Conservation (phyloP, 1,284 basidiomycete species). For the Exobasidium cylindrosporum region DNA sequence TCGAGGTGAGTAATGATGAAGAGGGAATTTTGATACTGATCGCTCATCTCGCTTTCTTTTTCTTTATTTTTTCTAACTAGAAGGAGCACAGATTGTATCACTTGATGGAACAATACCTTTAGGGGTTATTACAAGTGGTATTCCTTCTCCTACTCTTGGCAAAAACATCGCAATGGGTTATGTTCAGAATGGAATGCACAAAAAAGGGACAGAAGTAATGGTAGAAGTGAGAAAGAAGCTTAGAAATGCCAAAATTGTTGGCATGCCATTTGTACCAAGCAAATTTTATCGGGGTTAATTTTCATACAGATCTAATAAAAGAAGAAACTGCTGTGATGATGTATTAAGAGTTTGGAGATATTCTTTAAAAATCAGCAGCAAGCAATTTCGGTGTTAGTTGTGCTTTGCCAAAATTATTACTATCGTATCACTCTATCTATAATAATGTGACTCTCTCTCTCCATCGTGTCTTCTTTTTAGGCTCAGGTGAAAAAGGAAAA, state of each 20-base stretch:
- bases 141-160: conserved; percentile 84
- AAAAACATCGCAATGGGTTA: conserved; percentile 98
- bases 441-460: too few species aligned
- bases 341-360: too few species aligned
- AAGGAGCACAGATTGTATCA: conserved; percentile 75
- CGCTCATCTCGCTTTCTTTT: background rate
- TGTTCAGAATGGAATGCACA: conserved; percentile 73
- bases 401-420: too few species aligned
- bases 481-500: too few species aligned
- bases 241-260: conserved; percentile 67
- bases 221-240: conserved; percentile 76
- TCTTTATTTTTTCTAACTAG: conserved; percentile 49
- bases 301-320: too few species aligned
- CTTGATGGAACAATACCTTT: conserved; percentile 59
- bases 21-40: background rate
- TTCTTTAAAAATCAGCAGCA: too few species aligned
- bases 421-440: too few species aligned
- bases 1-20: conserved; percentile 53
- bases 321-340: too few species aligned
- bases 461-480: too few species aligned
- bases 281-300: conserved; percentile 50
- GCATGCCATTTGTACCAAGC: conserved; percentile 72
- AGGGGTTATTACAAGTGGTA: conserved; percentile 81
- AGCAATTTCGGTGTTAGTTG: too few species aligned
- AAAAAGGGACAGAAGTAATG: conserved; percentile 78